These are phyloP conservation scores for Diplodia intermedia DNA, from an alignment of 2,329 filamentous ascomycete species.

Conservation along the genomic window DNA sequence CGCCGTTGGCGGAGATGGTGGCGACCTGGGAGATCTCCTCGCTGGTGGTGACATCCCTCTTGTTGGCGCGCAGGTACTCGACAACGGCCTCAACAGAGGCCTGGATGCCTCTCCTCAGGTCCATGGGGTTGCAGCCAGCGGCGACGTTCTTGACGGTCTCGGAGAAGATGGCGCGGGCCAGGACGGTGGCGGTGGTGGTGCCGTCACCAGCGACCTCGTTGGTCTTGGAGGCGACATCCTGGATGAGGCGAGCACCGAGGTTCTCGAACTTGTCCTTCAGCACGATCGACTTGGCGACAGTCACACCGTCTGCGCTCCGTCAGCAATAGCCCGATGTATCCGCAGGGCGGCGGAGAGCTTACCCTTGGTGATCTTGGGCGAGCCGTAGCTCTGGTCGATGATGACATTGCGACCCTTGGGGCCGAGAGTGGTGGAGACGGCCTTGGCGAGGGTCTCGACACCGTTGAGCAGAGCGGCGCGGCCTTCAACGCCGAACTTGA, in stretches of 20 bases:
- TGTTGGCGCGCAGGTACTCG: conserved; percentile 92
- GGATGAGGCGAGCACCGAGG: conserved; percentile 92
- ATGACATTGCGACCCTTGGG: conserved; percentile 98
- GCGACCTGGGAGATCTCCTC: conserved; percentile 97
- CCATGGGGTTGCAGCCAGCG: conserved; percentile 99
- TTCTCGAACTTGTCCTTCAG: conserved; percentile 99
- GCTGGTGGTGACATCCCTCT: conserved; percentile 96
- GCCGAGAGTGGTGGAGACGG: conserved; percentile 93
- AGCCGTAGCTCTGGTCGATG: conserved; percentile 98
- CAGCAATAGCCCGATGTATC: conserved; percentile 36
- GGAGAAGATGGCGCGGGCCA: conserved; percentile 97
- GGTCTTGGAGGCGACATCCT: conserved; percentile 99
- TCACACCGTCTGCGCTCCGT: conserved; percentile 56
- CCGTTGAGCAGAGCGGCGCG: conserved; percentile 87
- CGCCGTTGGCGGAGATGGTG: conserved; percentile 97
- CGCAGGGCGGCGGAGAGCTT: conserved; percentile 42
- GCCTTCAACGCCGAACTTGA: conserved; percentile 97
- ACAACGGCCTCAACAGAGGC: conserved; percentile 94
- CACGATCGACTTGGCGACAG: conserved; percentile 75
- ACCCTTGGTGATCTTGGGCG: conserved; percentile 99
- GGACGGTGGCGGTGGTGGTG: conserved; percentile 96
- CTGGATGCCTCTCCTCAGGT: conserved; percentile 95
- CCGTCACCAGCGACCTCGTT: conserved; percentile 99
- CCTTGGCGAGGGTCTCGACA: conserved; percentile 96
- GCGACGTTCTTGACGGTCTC: conserved; percentile 99